phyloP scores from a whole-genome alignment of 2,329 filamentous ascomycete species.

The Fusarium sp. region DNA sequence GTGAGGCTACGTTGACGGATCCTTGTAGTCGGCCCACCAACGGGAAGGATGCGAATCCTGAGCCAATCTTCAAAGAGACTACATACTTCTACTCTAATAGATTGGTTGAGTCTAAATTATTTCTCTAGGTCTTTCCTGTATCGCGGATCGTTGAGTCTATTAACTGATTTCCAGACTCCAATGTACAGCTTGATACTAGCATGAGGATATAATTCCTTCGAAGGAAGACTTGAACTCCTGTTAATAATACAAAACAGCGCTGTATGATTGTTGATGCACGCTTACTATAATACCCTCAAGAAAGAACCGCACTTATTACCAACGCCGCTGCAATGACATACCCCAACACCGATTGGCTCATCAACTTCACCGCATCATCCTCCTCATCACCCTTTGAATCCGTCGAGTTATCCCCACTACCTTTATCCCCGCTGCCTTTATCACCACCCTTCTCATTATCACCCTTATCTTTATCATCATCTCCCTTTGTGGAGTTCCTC shows the following conservation, averaged over 20 bases:
- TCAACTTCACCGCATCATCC: conserved; percentile 5
- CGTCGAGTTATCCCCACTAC: neutral
- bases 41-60: neutral
- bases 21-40: conserved; percentile 2
- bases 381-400: conserved; percentile 20
- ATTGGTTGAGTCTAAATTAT: neutral
- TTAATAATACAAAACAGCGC: neutral
- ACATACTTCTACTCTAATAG: neutral
- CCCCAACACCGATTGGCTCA: conserved; percentile 1
- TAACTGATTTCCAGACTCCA: accelerated
- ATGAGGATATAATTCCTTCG: accelerated
- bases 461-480: neutral
- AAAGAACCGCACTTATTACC: neutral
- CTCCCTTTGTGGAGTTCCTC: neutral
- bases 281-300: neutral
- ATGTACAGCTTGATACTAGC: accelerated
- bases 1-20: neutral
- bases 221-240: neutral
- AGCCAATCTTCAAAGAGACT: neutral
- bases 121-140: accelerated
- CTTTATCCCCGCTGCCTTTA: neutral
- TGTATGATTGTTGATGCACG: neutral
- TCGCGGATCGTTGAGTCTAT: accelerated
- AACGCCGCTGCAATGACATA: conserved; percentile 20
- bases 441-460: neutral